Evolutionary conservation across 139 green algal species (phyloP).

Genomic region (Tetradesmus lagerheimii): DNA sequence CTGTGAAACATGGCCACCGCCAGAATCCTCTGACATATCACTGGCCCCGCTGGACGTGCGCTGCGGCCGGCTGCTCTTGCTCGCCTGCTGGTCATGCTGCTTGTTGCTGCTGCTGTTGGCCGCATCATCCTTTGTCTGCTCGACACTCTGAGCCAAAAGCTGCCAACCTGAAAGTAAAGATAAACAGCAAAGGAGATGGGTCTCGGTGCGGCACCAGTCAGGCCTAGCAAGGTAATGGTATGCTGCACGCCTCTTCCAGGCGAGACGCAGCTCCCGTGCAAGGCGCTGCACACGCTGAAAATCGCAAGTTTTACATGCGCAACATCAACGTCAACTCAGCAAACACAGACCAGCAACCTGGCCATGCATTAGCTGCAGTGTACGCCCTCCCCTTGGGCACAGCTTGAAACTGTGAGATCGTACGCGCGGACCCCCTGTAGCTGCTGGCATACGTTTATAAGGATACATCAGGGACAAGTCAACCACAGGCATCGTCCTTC

Average conservation of each 20-base stretch:
- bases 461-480: background rate
- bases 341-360: background rate
- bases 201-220: background rate
- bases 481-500: background rate
- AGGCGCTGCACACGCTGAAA: background rate
- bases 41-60: background rate
- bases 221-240: background rate
- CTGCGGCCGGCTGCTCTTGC: background rate
- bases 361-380: background rate
- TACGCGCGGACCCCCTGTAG: background rate
- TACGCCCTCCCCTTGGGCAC: background rate
- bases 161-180: conserved; percentile 49
- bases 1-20: background rate
- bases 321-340: background rate
- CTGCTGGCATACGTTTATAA: background rate
- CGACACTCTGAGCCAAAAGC: conserved; percentile 34
- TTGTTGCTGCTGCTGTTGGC: background rate
- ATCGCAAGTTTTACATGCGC: background rate
- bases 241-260: background rate
- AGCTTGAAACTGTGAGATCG: background rate
- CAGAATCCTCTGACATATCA: conserved; percentile 38
- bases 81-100: background rate
- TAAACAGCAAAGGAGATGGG: background rate
- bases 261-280: background rate
- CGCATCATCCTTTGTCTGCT: background rate